phyloP scores from a whole-genome alignment of 2,329 filamentous ascomycete species.

The Diaporthe amygdali region DNA sequence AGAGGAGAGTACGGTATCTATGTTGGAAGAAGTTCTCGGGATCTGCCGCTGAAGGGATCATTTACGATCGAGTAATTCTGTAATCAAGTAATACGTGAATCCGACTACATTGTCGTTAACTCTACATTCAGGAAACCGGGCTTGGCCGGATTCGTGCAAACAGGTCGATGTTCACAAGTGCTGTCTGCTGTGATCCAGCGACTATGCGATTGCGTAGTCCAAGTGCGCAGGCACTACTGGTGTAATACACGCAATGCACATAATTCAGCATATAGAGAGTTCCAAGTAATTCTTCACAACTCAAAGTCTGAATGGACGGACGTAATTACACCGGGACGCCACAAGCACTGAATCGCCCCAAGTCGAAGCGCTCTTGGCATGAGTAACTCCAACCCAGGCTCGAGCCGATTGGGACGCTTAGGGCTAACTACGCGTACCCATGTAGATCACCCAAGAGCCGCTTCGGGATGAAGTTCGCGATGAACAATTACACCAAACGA shows the following conservation, averaged over 20 bases:
- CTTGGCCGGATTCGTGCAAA: no score
- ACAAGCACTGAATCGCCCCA: not conserved
- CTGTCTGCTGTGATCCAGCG: not conserved
- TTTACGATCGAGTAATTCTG: conserved; percentile 30
- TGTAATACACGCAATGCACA: not conserved
- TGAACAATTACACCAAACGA: not conserved
- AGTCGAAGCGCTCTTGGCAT: not conserved
- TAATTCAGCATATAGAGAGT: not conserved
- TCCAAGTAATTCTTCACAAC: not conserved
- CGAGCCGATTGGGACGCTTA: conserved; percentile 15
- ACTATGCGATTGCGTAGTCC: not conserved
- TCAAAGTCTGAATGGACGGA: conserved; percentile 6
- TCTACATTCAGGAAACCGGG: not conserved
- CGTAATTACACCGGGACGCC: not conserved
- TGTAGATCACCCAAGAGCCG: not conserved
- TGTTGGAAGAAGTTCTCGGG: conserved; percentile 53
- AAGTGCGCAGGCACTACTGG: not conserved
- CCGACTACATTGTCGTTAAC: no score
- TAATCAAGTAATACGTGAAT: not conserved
- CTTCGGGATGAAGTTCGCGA: conserved; percentile 3
- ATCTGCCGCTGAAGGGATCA: conserved; percentile 46
- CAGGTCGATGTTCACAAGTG: not conserved
- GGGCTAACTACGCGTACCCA: not conserved
- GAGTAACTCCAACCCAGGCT: conserved; percentile 1
- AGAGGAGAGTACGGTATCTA: conserved; percentile 48